Evolutionary conservation across 257 asterid species (phyloP).

Genomic region (Ehretia macrophylla): DNA sequence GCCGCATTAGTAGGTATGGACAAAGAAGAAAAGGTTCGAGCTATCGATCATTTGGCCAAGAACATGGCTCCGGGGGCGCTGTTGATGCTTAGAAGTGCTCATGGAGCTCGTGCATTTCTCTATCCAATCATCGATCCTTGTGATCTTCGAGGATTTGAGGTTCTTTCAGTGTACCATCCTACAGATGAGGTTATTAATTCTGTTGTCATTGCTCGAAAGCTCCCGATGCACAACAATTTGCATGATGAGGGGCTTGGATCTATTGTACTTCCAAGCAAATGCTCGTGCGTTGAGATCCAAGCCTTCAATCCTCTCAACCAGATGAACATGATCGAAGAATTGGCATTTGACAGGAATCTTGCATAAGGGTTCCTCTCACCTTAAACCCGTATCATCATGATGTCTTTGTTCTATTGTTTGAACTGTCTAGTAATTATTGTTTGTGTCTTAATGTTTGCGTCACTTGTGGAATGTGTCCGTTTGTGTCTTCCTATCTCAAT

Average conservation of each 20-base stretch:
- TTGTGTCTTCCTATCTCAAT: slow-evolving; percentile 6
- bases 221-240: neutral
- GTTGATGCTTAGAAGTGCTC: slow-evolving; percentile 84
- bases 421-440: neutral
- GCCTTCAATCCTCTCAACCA: slow-evolving; percentile 47
- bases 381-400: too few species aligned
- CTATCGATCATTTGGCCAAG: slow-evolving; percentile 48
- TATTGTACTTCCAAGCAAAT: slow-evolving; percentile 49
- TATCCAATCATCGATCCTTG: slow-evolving; percentile 76
- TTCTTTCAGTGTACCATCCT: slow-evolving; percentile 70
- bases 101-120: slow-evolving; percentile 75
- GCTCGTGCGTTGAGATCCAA: slow-evolving; percentile 53
- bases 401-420: neutral
- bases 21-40: slow-evolving; percentile 49
- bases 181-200: slow-evolving; percentile 88
- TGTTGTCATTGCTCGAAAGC: slow-evolving; percentile 44
- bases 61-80: slow-evolving; percentile 74
- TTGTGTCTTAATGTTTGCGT: slow-evolving; percentile 15
- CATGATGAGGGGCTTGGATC: slow-evolving; percentile 15
- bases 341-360: slow-evolving; percentile 48
- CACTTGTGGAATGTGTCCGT: slow-evolving; percentile 10
- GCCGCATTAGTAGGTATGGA: slow-evolving; percentile 91
- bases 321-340: slow-evolving; percentile 54
- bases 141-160: slow-evolving; percentile 67
- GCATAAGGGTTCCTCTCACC: slow-evolving; percentile 14